A percentile compares a stretch with the other conserved stretches of the same genome.
phyloP scores from a whole-genome alignment of 768 basidiomycete species.

The Russula sp. region DNA sequence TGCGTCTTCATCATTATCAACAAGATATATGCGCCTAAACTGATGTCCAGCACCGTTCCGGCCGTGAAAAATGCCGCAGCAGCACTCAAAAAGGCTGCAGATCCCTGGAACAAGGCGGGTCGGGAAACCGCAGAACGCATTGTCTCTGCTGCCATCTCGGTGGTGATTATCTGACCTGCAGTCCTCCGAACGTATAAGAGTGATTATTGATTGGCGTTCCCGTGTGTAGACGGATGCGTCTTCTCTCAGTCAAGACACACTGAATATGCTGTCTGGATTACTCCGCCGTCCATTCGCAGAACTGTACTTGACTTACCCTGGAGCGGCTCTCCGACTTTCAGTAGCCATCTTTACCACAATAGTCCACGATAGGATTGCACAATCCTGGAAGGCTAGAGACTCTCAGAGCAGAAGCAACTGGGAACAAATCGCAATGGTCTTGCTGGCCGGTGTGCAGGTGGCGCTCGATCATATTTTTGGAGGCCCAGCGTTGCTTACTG shows the following conservation, averaged over 20 bases:
- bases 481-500: background rate
- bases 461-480: background rate
- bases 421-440: slow-evolving; percentile 23
- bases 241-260: slow-evolving; percentile 1
- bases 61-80: slow-evolving; percentile 19
- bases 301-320: slow-evolving; percentile 24
- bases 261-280: slow-evolving; percentile 10
- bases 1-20: background rate
- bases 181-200: background rate
- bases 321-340: slow-evolving; percentile 26
- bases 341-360: slow-evolving; percentile 24
- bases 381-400: slow-evolving; percentile 8
- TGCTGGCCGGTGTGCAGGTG: slow-evolving; percentile 29
- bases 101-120: slow-evolving; percentile 29
- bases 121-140: slow-evolving; percentile 23
- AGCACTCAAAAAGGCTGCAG: slow-evolving; percentile 28
- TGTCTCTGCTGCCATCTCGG: slow-evolving; percentile 12
- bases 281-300: slow-evolving; percentile 25
- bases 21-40: slow-evolving; percentile 20
- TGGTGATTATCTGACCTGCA: slow-evolving; percentile 20
- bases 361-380: slow-evolving; percentile 19
- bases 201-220: background rate
- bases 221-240: slow-evolving; percentile 1
- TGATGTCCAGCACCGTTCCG: slow-evolving; percentile 15
- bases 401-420: slow-evolving; percentile 15